phyloP scores from a whole-genome alignment of 768 basidiomycete genomes.

The Auriscalpium microsporum region DNA sequence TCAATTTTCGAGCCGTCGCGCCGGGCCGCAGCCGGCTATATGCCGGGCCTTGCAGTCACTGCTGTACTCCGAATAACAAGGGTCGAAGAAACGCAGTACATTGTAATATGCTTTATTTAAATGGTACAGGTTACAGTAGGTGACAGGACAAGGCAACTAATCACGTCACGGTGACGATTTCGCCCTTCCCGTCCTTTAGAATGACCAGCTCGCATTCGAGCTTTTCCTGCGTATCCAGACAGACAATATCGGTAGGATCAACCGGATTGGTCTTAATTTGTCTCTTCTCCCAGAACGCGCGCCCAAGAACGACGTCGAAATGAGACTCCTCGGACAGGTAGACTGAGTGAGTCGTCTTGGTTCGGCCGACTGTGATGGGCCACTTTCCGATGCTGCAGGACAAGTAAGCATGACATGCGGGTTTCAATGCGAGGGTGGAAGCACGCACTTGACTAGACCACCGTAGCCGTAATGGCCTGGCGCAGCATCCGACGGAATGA shows the following conservation, averaged over 20 bases:
- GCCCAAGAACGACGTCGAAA: slow-evolving; percentile 90
- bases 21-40: too few species aligned
- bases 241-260: slow-evolving; percentile 86
- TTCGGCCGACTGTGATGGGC: slow-evolving; percentile 63
- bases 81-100: too few species aligned
- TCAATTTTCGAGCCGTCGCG: too few species aligned
- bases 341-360: slow-evolving; percentile 43
- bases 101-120: too few species aligned
- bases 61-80: too few species aligned
- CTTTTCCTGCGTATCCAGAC: slow-evolving; percentile 87
- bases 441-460: slow-evolving; percentile 59
- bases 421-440: too few species aligned
- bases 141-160: not conserved
- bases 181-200: slow-evolving; percentile 82
- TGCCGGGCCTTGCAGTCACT: too few species aligned
- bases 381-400: slow-evolving; percentile 57
- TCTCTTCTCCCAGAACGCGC: slow-evolving; percentile 71
- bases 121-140: not conserved
- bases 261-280: slow-evolving; percentile 73
- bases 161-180: slow-evolving; percentile 45
- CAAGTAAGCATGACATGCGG: not conserved
- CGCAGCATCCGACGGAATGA: slow-evolving; percentile 79
- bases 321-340: slow-evolving; percentile 92
- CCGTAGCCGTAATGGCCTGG: slow-evolving; percentile 93
- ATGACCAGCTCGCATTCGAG: slow-evolving; percentile 90